A percentile compares a stretch with the other conserved stretches of the same genome.
Conservation (phyloP, 306 rosid genomes). For the Lablab purpureus region DNA sequence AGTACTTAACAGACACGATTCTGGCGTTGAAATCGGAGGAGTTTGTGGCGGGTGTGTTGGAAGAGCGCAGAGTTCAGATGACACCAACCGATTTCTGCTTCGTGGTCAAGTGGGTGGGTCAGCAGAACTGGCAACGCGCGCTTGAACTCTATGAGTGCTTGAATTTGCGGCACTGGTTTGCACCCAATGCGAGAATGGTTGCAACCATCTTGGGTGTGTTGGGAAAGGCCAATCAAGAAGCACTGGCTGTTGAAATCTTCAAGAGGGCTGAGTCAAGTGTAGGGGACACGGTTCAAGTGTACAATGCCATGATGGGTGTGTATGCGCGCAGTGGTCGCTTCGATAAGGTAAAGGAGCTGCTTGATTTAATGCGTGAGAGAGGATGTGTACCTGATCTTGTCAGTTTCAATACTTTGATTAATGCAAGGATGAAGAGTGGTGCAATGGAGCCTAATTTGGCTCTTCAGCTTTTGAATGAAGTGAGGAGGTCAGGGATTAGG, state of each 20-base stretch:
- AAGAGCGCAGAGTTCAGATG: slow-evolving; percentile 78
- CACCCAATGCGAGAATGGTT: slow-evolving; percentile 92
- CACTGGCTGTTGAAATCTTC: slow-evolving; percentile 82
- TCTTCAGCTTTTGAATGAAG: slow-evolving; percentile 72
- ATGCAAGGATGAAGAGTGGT: slow-evolving; percentile 81
- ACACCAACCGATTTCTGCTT: slow-evolving; percentile 91
- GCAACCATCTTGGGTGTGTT: slow-evolving; percentile 84
- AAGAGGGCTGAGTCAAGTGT: slow-evolving; percentile 60
- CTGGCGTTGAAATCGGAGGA: slow-evolving; percentile 71
- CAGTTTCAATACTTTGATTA: slow-evolving; percentile 89
- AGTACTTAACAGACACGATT: slow-evolving; percentile 74
- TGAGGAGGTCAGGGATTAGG: slow-evolving; percentile 75
- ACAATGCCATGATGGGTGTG: slow-evolving; percentile 95
- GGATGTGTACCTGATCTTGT: slow-evolving; percentile 90
- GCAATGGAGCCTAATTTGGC: slow-evolving; percentile 72
- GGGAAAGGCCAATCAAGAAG: slow-evolving; percentile 91
- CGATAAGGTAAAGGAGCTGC: slow-evolving; percentile 66
- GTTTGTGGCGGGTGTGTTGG: slow-evolving; percentile 85
- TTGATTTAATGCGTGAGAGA: slow-evolving; percentile 72
- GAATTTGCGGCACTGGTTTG: slow-evolving; percentile 82
- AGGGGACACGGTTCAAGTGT: slow-evolving; percentile 80
- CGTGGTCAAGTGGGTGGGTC: slow-evolving; percentile 91
- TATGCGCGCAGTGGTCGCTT: slow-evolving; percentile 79
- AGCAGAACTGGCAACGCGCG: slow-evolving; percentile 77
- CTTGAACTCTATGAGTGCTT: slow-evolving; percentile 95